Base-by-base conservation (phyloP, 352 stramenopile species). In the Pythium brassicae region DNA sequence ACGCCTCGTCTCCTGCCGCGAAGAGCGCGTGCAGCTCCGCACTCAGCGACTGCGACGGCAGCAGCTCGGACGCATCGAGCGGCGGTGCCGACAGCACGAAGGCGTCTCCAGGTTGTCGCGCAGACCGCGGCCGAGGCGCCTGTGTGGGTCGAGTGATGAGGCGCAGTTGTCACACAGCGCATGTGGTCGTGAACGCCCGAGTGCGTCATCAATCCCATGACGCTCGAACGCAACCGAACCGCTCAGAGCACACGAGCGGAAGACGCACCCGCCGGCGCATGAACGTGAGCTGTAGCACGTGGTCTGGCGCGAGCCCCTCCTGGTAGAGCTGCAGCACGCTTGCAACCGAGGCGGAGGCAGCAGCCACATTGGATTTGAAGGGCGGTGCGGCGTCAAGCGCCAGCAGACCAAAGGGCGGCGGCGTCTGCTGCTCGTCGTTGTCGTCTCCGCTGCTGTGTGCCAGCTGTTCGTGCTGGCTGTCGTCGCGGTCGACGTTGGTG, bases 281-380 rank as follows among this genome's bases (percentile, higher is more conserved):
- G 53, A 71, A 90, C 32, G 76, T 74, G 49, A 90, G 59, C 35
- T 83, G 80, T 35, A 90, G 65, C 29, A 75, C 69, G 43, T 88
- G 80, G 17, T 87, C 72, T 0, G 72, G 34, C 9, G 52, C 44
- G 26, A 82, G 47, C 5, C 80, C 80, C 53, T 74, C 58, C 48
- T 90, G 80, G 50, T 90, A 90, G n/a, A 90, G 66, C 26, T 71
- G 67, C 55, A 88, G 88, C 23, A 85, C 60, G 25, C 5, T 51
- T 57, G 23, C 19, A 35, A 23, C 2, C 23, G 23, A 25, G 40
- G 39, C n/a, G 19, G 40, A 12, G 29, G 44, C 23, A 10, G 23
- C 47, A n/a, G 46, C 32, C 23, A 39, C 52, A 2, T 20, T 50
- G 15, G 32, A 11, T 37, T 37, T 37, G 32, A 11, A 37, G 8